phyloP scores from a whole-genome alignment of 1,284 basidiomycete genomes.

The Cronartium ribicola region DNA sequence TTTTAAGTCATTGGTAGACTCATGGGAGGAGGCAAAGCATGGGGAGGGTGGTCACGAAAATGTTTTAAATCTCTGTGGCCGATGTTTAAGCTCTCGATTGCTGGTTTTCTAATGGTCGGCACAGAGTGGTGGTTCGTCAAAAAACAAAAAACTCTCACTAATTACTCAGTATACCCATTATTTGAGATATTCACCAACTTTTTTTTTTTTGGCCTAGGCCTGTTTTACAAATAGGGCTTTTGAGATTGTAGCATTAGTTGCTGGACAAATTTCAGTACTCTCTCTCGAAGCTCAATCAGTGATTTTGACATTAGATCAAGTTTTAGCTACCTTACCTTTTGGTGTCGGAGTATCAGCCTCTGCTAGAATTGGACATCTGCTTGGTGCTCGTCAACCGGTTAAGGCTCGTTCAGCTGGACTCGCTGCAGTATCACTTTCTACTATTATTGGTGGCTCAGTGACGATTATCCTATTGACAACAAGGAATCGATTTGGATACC shows the following conservation, averaged over 20 bases:
- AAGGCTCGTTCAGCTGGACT: conserved; percentile 63
- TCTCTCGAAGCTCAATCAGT: conserved; percentile 69
- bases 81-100: conserved; percentile 64
- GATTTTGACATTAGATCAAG: conserved; percentile 77
- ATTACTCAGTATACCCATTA: background rate
- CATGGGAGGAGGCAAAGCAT: conserved; percentile 57
- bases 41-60: conserved; percentile 61
- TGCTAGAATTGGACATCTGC: conserved; percentile 66
- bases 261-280: conserved; percentile 63
- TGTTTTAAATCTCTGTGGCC: conserved; percentile 56
- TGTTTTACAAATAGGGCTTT: conserved; percentile 63
- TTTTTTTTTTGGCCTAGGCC: background rate
- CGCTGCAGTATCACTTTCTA: conserved; percentile 62
- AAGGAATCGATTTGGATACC: conserved; percentile 64
- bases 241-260: conserved; percentile 72
- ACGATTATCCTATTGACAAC: conserved; percentile 61
- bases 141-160: background rate
- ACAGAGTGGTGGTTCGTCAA: conserved; percentile 63
- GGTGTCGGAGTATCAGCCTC: conserved; percentile 69
- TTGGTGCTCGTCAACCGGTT: conserved; percentile 60
- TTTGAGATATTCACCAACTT: background rate
- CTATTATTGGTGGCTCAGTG: conserved; percentile 60
- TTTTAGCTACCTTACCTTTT: conserved; percentile 65
- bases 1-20: conserved; percentile 13
- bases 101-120: conserved; percentile 70